Percentiles rank a stretch among this genome's conserved stretches.
Evolutionary conservation across 2,329 filamentous ascomycete species (phyloP).

Genomic region (Calcarisporium arbuscula): DNA sequence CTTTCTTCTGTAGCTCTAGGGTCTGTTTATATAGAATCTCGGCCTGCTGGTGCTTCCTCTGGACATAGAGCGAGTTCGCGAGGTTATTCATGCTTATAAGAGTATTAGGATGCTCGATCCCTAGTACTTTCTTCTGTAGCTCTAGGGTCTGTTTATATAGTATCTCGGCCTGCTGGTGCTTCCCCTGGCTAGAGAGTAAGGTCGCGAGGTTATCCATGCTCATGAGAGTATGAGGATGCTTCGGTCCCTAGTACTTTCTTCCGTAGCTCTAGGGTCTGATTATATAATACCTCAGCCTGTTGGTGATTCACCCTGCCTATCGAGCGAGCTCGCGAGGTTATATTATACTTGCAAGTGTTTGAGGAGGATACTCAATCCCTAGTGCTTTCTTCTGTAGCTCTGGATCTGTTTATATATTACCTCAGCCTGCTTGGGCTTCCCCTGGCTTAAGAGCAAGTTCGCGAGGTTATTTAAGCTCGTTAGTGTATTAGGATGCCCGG

Average conservation of each 20-base stretch:
- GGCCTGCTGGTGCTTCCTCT: constrained; percentile 2
- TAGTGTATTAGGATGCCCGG: background rate
- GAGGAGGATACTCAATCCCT: background rate
- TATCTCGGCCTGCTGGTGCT: constrained; percentile 2
- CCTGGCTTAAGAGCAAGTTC: constrained; percentile 4
- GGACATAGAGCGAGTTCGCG: background rate
- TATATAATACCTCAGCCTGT: constrained; percentile 13
- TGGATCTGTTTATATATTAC: constrained; percentile 7
- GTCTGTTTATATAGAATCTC: constrained; percentile 1
- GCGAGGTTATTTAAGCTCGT: background rate
- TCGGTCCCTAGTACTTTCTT: background rate
- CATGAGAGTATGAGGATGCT: background rate
- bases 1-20: background rate
- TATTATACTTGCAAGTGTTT: background rate
- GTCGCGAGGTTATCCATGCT: constrained; percentile 1
- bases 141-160: background rate
- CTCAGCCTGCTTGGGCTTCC: constrained; percentile 13
- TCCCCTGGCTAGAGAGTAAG: background rate
- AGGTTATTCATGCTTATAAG: constrained; percentile 1
- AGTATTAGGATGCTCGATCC: background rate
- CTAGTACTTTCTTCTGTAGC: background rate
- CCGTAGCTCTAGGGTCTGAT: constrained; percentile 4
- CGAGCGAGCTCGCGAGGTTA: background rate
- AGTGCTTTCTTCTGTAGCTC: background rate
- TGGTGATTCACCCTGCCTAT: constrained; percentile 6